Evolutionary conservation across 1,139 yeast genomes (phyloP).

Genomic region (Geotrichum cucujoidarum): DNA sequence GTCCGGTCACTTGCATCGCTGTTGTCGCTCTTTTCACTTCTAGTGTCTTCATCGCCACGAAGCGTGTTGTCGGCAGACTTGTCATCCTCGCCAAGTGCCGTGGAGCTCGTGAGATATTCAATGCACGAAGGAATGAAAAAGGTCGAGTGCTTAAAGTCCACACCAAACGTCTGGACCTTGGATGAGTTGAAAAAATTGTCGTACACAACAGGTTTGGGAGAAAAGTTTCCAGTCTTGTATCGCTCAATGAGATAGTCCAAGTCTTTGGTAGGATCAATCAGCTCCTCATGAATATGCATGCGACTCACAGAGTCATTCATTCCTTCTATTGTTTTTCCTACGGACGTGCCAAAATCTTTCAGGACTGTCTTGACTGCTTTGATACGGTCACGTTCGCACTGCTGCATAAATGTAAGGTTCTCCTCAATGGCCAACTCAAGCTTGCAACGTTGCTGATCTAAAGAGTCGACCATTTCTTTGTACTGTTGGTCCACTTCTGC

Average conservation of each 20-base stretch:
- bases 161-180: conserved; percentile 74
- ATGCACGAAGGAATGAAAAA: conserved; percentile 56
- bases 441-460: conserved; percentile 63
- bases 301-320: conserved; percentile 39
- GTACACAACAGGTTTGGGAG: conserved; percentile 64
- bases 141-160: conserved; percentile 66
- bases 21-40: conserved; percentile 15
- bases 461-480: conserved; percentile 48
- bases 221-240: conserved; percentile 64
- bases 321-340: conserved; percentile 43
- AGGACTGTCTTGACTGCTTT: conserved; percentile 63
- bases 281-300: conserved; percentile 50
- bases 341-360: conserved; percentile 55
- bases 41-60: conserved; percentile 1
- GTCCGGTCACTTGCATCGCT: conserved; percentile 19
- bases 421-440: conserved; percentile 66
- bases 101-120: conserved; percentile 48
- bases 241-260: conserved; percentile 54
- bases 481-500: conserved; percentile 50
- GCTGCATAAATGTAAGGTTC: conserved; percentile 64
- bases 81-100: neutral
- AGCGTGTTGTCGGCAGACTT: conserved; percentile 5
- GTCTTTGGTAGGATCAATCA: conserved; percentile 60
- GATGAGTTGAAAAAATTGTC: conserved; percentile 59
- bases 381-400: conserved; percentile 69